Evolutionary conservation across 1,284 basidiomycete genomes (phyloP), one percentile per base, ranked within the genome.

Genomic region (Austroboletus novae-zelandiae): DNA sequence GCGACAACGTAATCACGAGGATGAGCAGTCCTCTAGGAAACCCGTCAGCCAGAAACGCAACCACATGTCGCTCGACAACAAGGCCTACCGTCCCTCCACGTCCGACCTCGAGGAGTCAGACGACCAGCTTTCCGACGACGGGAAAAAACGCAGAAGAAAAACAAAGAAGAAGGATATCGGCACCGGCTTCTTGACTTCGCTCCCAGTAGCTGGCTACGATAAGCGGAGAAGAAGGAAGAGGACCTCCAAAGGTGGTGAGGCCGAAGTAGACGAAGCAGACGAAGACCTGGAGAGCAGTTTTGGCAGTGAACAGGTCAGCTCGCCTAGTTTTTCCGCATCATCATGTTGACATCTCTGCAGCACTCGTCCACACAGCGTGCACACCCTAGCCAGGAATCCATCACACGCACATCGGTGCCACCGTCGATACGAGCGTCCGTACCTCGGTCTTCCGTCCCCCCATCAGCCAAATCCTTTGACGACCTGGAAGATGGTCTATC

Each of bases 11-110:
- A 3, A 34, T 7, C 75, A 78, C 47, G 67, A 70, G 11, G 64
- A 68, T 36, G 68, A 73, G 15, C 68, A 74, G 66, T 36, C 47
- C 52, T 52, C 68, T 58, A 56, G 60, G 31, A 25, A 36, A 1
- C 40, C 61, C 42, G 64, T 70, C 2, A 63, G 65, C 7, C 73
- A 75, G 49, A 78, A 74, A 61, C 78, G 81, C 30, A 77, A 75
- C 55, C 78, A 81, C 29, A 87, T 90, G 53, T 85, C 86, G 0
- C 61, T 70, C 34, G 89, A 91, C 64, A 89, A 91, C 67, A 87
- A 86, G 62, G 87, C 88, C 1, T 91, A 91, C 61, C 78, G 79
- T 47, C 89, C 89, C 17, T 68, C 79, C 0, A 62, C 63, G 50
- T 84, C 83, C 5, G 84, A 85, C 54, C 55, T 77, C 32, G 84